Conservation (phyloP, 768 basidiomycete genomes). For the Lactarius akahatsu region DNA sequence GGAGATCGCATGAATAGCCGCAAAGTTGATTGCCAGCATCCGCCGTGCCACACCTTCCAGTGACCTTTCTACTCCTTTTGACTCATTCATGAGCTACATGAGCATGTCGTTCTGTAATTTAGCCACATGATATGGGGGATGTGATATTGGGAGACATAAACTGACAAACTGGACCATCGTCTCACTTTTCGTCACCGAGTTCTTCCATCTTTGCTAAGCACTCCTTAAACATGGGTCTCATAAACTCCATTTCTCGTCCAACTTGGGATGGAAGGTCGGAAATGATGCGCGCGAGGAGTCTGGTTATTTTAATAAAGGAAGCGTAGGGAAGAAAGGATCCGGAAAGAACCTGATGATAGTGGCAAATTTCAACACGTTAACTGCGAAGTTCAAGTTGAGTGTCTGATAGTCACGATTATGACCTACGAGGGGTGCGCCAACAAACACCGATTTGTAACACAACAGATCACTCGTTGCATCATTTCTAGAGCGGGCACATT, state of each 20-base stretch:
- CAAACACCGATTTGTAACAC: constrained; percentile 38
- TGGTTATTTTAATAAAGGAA: constrained; percentile 8
- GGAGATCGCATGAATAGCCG: constrained; percentile 38
- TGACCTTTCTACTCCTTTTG: constrained; percentile 36
- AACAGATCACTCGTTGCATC: constrained; percentile 33
- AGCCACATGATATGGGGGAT: background rate
- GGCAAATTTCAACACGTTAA: constrained; percentile 34
- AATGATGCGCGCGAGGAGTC: constrained; percentile 25
- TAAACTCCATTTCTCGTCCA: constrained; percentile 17
- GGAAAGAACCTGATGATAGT: constrained; percentile 38
- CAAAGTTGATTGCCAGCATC: constrained; percentile 38
- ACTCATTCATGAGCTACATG: constrained; percentile 46
- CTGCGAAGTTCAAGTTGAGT: constrained; percentile 38
- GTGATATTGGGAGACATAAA: background rate
- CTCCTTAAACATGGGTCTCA: constrained; percentile 31
- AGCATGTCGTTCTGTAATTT: constrained; percentile 44
- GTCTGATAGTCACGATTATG: constrained; percentile 35
- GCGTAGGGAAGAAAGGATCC: constrained; percentile 27
- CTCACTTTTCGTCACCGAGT: constrained; percentile 30
- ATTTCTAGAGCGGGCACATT: constrained; percentile 29
- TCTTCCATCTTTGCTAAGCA: constrained; percentile 29
- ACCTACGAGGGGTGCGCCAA: constrained; percentile 37
- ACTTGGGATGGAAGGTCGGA: constrained; percentile 24
- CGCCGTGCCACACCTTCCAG: constrained; percentile 36
- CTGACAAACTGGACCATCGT: constrained; percentile 32